Evolutionary conservation across 1,284 basidiomycete species (phyloP), one percentile per base, ranked within the genome.

Genomic region (Peniophora sp.): DNA sequence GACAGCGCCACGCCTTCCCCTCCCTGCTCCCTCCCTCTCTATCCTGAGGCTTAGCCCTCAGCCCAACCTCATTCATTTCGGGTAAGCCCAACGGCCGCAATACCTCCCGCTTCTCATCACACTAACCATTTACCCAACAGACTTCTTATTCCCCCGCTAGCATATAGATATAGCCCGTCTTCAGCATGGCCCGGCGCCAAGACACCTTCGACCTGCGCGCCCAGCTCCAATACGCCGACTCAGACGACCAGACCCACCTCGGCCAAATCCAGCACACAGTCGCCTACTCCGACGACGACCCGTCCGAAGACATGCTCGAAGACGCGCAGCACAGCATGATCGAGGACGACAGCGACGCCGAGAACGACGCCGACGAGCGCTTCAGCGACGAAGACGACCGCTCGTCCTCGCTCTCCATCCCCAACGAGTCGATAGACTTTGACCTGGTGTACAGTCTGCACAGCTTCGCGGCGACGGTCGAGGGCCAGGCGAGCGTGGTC

Each of bases 401-500:
- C 51, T 90, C 88, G 2, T 92, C 88, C 12, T 85, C 83, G 2
- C 79, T 92, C 34, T 90, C 88, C 36, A 89, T 92, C 54, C 91
- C 91, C 2, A 90, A 92, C 64, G 90, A 92, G 63, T 88, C 86
- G 53, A 92, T 93, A 62, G 88, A 93, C 74, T 93, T 93, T 62
- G 88, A 90, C 67, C 75, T 92, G 55, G 89, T 93, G 20, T 93
- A 93, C 58, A 89, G 90, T 11, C 71, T 93, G 18, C 93, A 95
- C 64, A 95, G 90, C 58, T 97, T 97, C 66, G 85, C 93, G 11
- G 94, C 94, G 0, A 97, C 94, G 0, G 93, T 97, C 22, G 94
- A 97, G 62, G 94, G 94, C 18, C 94, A 97, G 68, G 94, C 94
- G 2, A 95, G 92, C 56, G 94, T 97, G 55, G 91, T 95, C 67